Evolutionary conservation across 129 eudicot species (phyloP).

Genomic region (Daucus carota): DNA sequence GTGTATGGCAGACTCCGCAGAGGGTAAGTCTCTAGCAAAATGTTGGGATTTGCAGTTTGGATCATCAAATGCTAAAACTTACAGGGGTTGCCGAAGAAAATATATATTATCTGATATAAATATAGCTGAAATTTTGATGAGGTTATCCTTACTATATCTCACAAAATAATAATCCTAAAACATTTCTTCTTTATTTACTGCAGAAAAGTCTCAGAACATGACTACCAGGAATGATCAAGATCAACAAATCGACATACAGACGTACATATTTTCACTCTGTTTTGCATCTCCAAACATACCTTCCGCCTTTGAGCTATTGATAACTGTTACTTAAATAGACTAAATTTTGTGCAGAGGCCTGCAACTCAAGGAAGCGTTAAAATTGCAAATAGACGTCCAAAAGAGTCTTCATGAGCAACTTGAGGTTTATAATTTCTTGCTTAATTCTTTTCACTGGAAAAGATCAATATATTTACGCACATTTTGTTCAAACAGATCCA

Average conservation of each 20-base stretch:
- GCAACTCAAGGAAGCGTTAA: slow-evolving; percentile 44
- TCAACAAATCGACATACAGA: slow-evolving; percentile 39
- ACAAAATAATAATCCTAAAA: background rate
- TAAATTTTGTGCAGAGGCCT: background rate
- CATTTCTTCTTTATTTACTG: background rate
- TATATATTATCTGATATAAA: background rate
- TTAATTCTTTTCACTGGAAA: background rate
- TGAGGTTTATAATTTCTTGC: slow-evolving; percentile 28
- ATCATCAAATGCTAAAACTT: background rate
- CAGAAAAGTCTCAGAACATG: slow-evolving; percentile 56
- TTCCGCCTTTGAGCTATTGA: background rate
- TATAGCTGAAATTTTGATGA: background rate
- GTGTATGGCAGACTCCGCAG: slow-evolving; percentile 56
- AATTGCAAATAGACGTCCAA: slow-evolving; percentile 50
- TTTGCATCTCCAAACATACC: background rate
- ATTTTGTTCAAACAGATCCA: slow-evolving; percentile 40
- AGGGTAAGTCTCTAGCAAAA: slow-evolving; percentile 38
- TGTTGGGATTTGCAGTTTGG: background rate
- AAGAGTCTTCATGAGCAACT: slow-evolving; percentile 56
- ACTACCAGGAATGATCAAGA: slow-evolving; percentile 23
- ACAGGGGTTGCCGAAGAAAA: background rate
- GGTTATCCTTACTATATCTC: background rate
- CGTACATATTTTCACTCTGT: slow-evolving; percentile 26
- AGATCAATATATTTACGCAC: background rate
- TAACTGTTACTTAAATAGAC: background rate